Base-by-base conservation (phyloP, 2,329 filamentous ascomycete species). In the Colletotrichum sp. region DNA sequence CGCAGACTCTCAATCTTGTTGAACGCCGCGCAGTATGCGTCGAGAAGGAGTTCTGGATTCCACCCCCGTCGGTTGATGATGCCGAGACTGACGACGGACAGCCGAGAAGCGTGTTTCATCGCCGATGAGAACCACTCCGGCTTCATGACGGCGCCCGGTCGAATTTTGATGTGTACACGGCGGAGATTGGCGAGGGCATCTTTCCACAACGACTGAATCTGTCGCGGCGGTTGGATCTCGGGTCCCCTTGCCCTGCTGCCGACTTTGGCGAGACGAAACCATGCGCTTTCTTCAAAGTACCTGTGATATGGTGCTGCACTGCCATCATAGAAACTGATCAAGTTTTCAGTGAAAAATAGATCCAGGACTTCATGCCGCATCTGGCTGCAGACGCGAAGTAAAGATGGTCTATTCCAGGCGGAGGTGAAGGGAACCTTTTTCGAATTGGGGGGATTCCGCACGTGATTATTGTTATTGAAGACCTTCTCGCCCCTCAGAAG, bases 111-210 rank as follows among this genome's bases (percentile, higher is more conserved):
- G 16, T n/a, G 16, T n/a, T 43, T 43, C 3, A 43, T 43, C 18
- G 39, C 39, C 9, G 39, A 43, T 0, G 39, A 43, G 5, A 43
- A 43, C 39, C 39, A 43, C 9, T 43, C 39, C 18, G 39, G 39
- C 39, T 43, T 43, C 18, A 3, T 43, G 3, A n/a, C 39, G 39
- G 39, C 5, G 39, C 6, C 0, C 1, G 3, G 39, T 0, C 39
- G 18, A 10, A 43, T 12, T n/a, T 0, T 0, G 8, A 43, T 10
- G 39, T 18, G 18, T 0, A 43, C 3, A 1, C 2, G 39, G 0
- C 39, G 39, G 5, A 43, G 16, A 43, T 5, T 0, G 1, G 39
- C 2, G 39, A 43, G 39, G 8, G 18, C 18, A 3, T 43, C 39
- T n/a, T 43, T 43, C 39, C 39, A 43, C 39, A n/a, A 6, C 18